These are phyloP conservation scores for Sordaria brevicollis DNA, from an alignment of 495 filamentous ascomycete species.

Conservation along the genomic window DNA sequence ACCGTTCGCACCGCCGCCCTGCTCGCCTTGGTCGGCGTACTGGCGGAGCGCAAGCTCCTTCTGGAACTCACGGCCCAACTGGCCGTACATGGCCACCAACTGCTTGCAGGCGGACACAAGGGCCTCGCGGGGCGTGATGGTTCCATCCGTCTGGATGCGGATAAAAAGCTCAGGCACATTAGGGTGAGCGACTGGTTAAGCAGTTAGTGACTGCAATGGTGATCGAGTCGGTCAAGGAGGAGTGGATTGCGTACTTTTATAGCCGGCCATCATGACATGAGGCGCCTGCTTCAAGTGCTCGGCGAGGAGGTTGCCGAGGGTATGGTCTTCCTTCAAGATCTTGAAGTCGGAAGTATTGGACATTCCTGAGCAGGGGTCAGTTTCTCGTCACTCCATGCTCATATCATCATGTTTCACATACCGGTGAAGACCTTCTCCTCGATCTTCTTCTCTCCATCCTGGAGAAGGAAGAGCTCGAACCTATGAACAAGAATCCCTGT, in stretches of 20 bases:
- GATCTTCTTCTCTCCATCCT: constrained; percentile 84
- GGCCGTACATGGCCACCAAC: constrained; percentile 64
- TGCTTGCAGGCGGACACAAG: constrained; percentile 68
- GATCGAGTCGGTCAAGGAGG: too few species aligned
- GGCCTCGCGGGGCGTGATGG: constrained; percentile 74
- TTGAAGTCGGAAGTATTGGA: constrained; percentile 80
- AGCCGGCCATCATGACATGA: constrained; percentile 77
- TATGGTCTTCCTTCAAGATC: constrained; percentile 96
- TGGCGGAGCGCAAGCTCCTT: constrained; percentile 92
- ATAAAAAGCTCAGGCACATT: constrained; percentile 77
- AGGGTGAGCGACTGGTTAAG: constrained; percentile 60
- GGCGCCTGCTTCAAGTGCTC: constrained; percentile 67
- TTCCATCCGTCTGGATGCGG: constrained; percentile 86
- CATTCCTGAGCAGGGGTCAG: constrained; percentile 61
- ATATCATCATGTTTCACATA: too few species aligned
- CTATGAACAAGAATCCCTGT: constrained; percentile 41
- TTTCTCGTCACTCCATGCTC: too few species aligned
- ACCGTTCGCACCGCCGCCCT: constrained; percentile 21
- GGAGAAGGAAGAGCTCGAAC: constrained; percentile 84
- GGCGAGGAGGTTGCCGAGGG: constrained; percentile 79
- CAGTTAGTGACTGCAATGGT: constrained; percentile 3
- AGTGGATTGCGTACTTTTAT: constrained; percentile 76
- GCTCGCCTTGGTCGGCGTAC: constrained; percentile 58
- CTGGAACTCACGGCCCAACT: constrained; percentile 76
- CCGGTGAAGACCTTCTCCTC: constrained; percentile 76